phyloP scores from a whole-genome alignment of 768 basidiomycete genomes.

The Rhodotorula toruloides region DNA sequence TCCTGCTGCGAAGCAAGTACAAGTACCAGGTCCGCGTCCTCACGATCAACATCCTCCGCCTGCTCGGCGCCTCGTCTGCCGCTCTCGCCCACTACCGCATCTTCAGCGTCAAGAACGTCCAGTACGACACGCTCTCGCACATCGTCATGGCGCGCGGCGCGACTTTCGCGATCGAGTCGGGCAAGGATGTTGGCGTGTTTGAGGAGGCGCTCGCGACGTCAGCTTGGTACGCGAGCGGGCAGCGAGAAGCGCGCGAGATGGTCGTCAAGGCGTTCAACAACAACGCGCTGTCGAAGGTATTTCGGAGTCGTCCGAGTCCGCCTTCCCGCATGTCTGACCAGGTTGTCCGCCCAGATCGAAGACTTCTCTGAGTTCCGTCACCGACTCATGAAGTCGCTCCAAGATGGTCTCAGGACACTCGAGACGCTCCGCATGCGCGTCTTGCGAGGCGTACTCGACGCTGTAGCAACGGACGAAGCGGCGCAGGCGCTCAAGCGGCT shows the following conservation, averaged over 20 bases:
- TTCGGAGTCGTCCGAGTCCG: neutral
- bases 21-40: constrained; percentile 72
- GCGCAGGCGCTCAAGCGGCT: constrained; percentile 65
- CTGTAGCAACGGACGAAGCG: constrained; percentile 67
- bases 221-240: constrained; percentile 8
- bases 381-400: constrained; percentile 73
- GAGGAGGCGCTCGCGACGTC: constrained; percentile 54
- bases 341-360: constrained; percentile 56
- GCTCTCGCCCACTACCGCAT: constrained; percentile 73
- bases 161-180: constrained; percentile 77
- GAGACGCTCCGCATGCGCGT: constrained; percentile 81
- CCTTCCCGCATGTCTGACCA: neutral
- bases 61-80: constrained; percentile 67
- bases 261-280: constrained; percentile 15
- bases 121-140: constrained; percentile 83
- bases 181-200: constrained; percentile 71
- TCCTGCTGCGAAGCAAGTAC: constrained; percentile 64
- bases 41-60: constrained; percentile 72
- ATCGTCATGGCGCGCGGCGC: constrained; percentile 69
- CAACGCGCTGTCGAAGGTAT: constrained; percentile 67
- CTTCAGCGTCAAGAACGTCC: constrained; percentile 75
- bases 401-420: constrained; percentile 56
- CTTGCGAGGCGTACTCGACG: constrained; percentile 61
- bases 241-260: constrained; percentile 31
- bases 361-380: constrained; percentile 79